Conservation (phyloP, 495 filamentous ascomycete species). For the Penicillium salamii region DNA sequence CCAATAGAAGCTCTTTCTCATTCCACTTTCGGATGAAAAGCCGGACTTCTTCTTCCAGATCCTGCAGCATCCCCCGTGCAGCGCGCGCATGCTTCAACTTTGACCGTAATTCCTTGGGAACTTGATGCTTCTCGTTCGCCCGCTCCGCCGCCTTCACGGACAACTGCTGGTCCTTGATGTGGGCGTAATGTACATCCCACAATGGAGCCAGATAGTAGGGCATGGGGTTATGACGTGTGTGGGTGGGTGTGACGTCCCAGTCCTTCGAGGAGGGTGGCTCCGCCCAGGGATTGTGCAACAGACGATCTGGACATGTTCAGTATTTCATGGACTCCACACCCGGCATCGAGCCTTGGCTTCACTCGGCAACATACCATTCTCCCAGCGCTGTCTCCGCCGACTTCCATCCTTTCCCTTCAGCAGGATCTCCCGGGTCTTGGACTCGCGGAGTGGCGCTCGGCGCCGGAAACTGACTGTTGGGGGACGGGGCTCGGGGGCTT, state of each 20-base stretch:
- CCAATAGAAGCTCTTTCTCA: slow-evolving; percentile 36
- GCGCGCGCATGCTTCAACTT: slow-evolving; percentile 69
- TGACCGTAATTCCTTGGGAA: slow-evolving; percentile 51
- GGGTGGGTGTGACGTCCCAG: slow-evolving; percentile 75
- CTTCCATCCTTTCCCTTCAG: slow-evolving; percentile 94
- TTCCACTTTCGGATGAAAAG: slow-evolving; percentile 61
- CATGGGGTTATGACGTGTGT: slow-evolving; percentile 66
- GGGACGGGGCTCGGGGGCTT: slow-evolving; percentile 25
- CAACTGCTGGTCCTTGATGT: slow-evolving; percentile 33
- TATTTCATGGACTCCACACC: too few species aligned
- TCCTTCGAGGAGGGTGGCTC: slow-evolving; percentile 77
- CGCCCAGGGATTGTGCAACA: slow-evolving; percentile 82
- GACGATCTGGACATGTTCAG: slow-evolving; percentile 59
- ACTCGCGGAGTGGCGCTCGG: slow-evolving; percentile 48
- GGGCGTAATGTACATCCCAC: slow-evolving; percentile 71
- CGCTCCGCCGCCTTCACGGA: slow-evolving; percentile 39
- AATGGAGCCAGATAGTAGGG: slow-evolving; percentile 87
- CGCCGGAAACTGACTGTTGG: slow-evolving; percentile 39
- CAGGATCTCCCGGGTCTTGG: slow-evolving; percentile 70
- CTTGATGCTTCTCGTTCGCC: slow-evolving; percentile 38
- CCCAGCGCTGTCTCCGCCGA: slow-evolving; percentile 83
- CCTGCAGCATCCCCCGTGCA: slow-evolving; percentile 62
- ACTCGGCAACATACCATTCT: slow-evolving; percentile 69
- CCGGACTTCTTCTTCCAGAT: slow-evolving; percentile 62
- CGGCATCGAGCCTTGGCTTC: too few species aligned